Evolutionary conservation across 1,139 yeast genomes (phyloP).

Genomic region (Suhomyces wounanorum): DNA sequence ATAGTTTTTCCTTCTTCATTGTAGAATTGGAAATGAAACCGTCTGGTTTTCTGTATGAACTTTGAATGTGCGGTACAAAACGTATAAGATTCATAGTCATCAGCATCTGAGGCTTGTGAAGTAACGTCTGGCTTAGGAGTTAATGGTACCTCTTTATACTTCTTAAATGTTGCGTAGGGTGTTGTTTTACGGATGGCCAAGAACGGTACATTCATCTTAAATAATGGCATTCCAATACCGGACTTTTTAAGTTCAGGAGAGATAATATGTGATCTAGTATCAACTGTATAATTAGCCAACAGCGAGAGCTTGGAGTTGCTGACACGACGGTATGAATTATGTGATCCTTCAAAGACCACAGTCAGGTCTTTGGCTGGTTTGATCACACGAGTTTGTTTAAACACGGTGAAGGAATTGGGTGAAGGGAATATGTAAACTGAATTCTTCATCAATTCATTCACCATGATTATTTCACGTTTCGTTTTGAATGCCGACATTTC

Average conservation of each 20-base stretch:
- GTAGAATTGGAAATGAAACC: conserved; percentile 35
- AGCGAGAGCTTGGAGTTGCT: conserved; percentile 5
- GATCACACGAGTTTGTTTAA: conserved; percentile 29
- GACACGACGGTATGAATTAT: conserved; percentile 20
- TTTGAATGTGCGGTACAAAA: conserved; percentile 39
- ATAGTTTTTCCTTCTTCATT: conserved; percentile 17
- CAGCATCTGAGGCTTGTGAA: conserved; percentile 8
- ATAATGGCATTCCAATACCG: conserved; percentile 43
- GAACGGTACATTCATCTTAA: conserved; percentile 39
- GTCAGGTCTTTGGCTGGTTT: conserved; percentile 26
- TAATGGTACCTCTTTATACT: conserved; percentile 34
- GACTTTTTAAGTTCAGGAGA: conserved; percentile 34
- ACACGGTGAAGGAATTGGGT: conserved; percentile 32
- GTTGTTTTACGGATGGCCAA: conserved; percentile 39
- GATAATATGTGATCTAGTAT: conserved; percentile 35
- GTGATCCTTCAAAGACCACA: conserved; percentile 27
- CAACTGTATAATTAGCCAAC: conserved; percentile 18
- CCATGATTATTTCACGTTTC: conserved; percentile 35
- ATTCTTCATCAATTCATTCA: conserved; percentile 37
- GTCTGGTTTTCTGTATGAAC: conserved; percentile 28
- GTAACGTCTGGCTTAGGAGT: conserved; percentile 20
- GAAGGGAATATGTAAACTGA: conserved; percentile 35
- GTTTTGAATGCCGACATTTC: conserved; percentile 21
- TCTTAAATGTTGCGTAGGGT: conserved; percentile 38
- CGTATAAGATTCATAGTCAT: conserved; percentile 30